Evolutionary conservation across 2,329 filamentous ascomycete genomes (phyloP), one percentile per base, ranked within the genome.

Genomic region (Phaeomoniella chlamydospora): DNA sequence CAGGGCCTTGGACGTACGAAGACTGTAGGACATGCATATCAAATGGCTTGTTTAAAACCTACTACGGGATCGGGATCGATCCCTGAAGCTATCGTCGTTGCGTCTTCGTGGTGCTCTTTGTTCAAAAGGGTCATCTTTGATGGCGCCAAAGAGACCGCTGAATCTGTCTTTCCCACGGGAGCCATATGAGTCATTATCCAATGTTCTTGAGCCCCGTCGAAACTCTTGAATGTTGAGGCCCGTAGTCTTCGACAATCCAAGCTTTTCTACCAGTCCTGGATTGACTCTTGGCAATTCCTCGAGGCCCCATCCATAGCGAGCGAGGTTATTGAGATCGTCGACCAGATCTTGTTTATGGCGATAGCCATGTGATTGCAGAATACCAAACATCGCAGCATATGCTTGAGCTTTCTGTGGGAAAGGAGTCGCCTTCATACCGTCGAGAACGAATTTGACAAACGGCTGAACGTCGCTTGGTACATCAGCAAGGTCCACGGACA

Each of bases 271-370:
- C 15, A 54, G 31, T 4, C 18, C 33, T 3, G 36, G 34, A 14
- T 36, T 37, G 11, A 61, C 36, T 2, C 33, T 16, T 4, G 66
- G 67, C 11, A 62, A 56, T 15, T 49, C 43, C 3, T 53, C 41
- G 48, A 69, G 55, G 4, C 62, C 60, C 57, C 63, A 70, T 4
- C 65, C 65, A 40, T 62, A 57, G 30, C 57, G 52, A 5, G 62
- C 57, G 13, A 64, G 49, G 34, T 57, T 48, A 42, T 68, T 67
- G 17, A 68, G 53, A 6, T 54, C 51, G 11, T 58, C 49, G n/a
- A 70, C 41, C 6, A 68, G 49, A 5, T 39, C 43, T 5, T 54
- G 49, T 45, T 62, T 63, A 39, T 58, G 39, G 5, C 41, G 33
- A 19, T 38, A 13, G 13, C 34, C 39, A 15, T 26, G 17, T 19